These are phyloP conservation scores for Gryganskiella cystojenkinii DNA, from an alignment of 192 early-diverging fungal species.

Conservation along the genomic window DNA sequence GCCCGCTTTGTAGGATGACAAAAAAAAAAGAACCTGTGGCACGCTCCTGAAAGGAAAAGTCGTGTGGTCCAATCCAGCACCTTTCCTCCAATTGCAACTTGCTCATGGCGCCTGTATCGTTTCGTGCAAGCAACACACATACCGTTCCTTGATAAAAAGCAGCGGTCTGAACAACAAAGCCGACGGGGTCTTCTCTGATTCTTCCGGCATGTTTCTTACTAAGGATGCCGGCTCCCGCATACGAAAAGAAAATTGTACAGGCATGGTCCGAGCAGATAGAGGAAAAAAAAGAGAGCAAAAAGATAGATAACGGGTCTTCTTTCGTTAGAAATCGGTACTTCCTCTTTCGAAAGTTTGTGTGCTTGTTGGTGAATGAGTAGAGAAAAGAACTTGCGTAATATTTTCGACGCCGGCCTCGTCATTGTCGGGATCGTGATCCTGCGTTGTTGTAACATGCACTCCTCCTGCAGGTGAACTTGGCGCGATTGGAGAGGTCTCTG, in stretches of 20 bases:
- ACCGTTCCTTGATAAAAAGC: slow-evolving; percentile 68
- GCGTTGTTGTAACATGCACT: neutral
- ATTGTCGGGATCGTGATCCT: slow-evolving; percentile 21
- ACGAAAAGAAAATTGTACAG: neutral
- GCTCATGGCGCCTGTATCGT: too few species aligned
- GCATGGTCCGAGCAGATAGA: neutral
- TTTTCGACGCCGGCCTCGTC: slow-evolving; percentile 52
- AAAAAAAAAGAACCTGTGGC: too few species aligned
- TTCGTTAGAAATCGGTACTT: too few species aligned
- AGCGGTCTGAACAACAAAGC: slow-evolving; percentile 70
- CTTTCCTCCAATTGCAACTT: too few species aligned
- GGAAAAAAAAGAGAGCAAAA: neutral
- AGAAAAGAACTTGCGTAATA: slow-evolving; percentile 31
- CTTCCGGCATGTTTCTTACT: slow-evolving; percentile 60
- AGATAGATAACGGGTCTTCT: neutral
- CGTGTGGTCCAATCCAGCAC: too few species aligned
- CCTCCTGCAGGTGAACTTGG: neutral
- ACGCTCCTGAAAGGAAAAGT: too few species aligned
- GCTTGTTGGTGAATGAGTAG: too few species aligned
- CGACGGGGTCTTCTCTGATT: slow-evolving; percentile 77
- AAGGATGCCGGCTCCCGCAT: neutral
- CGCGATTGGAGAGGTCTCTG: slow-evolving; percentile 12
- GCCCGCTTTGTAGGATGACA: too few species aligned
- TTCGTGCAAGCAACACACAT: too few species aligned
- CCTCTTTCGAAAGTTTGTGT: too few species aligned